A percentile compares a stretch with the other conserved stretches of the same genome.
These are phyloP conservation scores for Zygoascus bituminiphila DNA, from an alignment of 805 yeast genomes.

Conservation along the genomic window DNA sequence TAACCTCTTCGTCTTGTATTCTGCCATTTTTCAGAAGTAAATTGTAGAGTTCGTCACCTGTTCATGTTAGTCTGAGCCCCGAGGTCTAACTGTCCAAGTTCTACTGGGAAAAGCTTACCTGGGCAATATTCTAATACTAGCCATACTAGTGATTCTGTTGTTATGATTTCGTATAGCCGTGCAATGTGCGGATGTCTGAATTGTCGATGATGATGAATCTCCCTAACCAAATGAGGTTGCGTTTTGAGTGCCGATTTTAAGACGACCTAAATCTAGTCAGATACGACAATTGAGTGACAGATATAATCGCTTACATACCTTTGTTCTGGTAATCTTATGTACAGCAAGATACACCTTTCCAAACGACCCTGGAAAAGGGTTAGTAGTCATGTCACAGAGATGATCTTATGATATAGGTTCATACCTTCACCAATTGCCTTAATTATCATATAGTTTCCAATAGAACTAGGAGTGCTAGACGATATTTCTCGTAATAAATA, in stretches of 20 bases:
- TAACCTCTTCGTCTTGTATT: conserved; percentile 18
- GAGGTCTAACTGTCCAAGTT: background rate
- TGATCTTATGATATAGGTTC: too few relatives aligned
- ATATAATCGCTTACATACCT: conserved; percentile 28
- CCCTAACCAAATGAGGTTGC: conserved; percentile 84
- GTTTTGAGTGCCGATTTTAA: conserved; percentile 67
- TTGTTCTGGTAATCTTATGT: conserved; percentile 65
- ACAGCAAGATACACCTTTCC: conserved; percentile 84
- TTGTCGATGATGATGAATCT: conserved; percentile 80
- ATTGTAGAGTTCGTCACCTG: conserved; percentile 33
- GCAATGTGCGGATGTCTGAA: conserved; percentile 79
- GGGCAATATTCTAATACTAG: conserved; percentile 87
- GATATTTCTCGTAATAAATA: conserved; percentile 44
- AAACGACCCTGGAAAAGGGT: conserved; percentile 40
- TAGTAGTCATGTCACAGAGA: too few relatives aligned
- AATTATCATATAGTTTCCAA: conserved; percentile 73
- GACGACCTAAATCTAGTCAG: conserved; percentile 42
- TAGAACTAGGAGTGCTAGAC: conserved; percentile 42
- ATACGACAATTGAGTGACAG: background rate
- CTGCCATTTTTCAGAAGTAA: conserved; percentile 26
- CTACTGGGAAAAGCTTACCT: conserved; percentile 11
- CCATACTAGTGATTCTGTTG: conserved; percentile 75
- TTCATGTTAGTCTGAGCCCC: conserved; percentile 15
- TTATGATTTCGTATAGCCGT: conserved; percentile 73
- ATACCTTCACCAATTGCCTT: conserved; percentile 79